phyloP scores from a whole-genome alignment of 352 stramenopile species.

The Globisporangium parvum region DNA sequence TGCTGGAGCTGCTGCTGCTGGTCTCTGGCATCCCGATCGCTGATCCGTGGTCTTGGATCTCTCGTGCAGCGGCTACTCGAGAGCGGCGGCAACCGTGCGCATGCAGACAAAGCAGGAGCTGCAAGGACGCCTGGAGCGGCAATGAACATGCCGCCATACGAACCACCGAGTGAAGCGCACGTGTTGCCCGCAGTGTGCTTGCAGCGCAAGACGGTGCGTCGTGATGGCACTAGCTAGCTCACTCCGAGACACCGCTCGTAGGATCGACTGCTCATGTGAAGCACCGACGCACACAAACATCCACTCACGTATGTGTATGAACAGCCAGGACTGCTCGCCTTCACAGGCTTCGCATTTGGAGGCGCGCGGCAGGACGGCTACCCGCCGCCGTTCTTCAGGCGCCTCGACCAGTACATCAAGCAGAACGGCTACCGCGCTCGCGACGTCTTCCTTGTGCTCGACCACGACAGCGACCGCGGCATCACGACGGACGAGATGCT shows the following conservation, averaged over 20 bases:
- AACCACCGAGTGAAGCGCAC: slow-evolving; percentile 13
- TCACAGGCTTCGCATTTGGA: slow-evolving; percentile 6
- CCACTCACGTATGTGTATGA: not conserved
- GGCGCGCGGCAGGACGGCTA: slow-evolving; percentile 28
- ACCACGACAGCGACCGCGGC: slow-evolving; percentile 30
- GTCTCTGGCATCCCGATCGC: not conserved
- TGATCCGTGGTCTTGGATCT: not conserved
- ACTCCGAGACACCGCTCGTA: not conserved
- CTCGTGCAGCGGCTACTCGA: not conserved
- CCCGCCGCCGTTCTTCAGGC: slow-evolving; percentile 42
- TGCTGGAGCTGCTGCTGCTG: too few relatives aligned
- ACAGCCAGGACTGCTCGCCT: slow-evolving; percentile 9
- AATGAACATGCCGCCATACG: slow-evolving; percentile 2
- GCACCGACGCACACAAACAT: not conserved
- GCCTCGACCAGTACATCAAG: slow-evolving; percentile 45
- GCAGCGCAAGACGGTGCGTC: slow-evolving; percentile 8
- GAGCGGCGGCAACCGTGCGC: not conserved
- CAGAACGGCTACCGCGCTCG: slow-evolving; percentile 36
- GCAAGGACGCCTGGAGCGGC: not conserved
- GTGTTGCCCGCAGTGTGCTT: slow-evolving; percentile 8
- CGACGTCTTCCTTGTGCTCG: slow-evolving; percentile 42
- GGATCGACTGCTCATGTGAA: not conserved
- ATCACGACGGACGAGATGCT: slow-evolving; percentile 43
- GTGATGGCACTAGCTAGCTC: not conserved
- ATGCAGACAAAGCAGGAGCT: not conserved